Base-by-base conservation (phyloP, 2,329 filamentous ascomycete species). In the Lecanoromycetidae sp. region DNA sequence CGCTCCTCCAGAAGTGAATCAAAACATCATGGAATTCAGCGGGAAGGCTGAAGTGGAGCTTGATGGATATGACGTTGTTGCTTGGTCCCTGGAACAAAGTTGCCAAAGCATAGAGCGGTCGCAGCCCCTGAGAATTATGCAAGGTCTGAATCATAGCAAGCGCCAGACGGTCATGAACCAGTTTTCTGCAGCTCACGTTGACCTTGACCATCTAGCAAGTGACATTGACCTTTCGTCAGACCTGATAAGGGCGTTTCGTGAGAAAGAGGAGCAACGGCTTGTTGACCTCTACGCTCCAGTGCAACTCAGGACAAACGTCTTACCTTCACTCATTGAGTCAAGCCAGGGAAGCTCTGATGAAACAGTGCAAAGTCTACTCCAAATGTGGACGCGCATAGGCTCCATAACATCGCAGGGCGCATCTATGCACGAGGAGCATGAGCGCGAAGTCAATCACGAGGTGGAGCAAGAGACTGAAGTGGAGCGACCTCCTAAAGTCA, bases 401-500 rank as follows among this genome's bases (percentile, higher is more conserved):
- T 13, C 12, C 8, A 13, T 27, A 4, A 19, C 17, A 2, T 35
- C n/a, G 3, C 26, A 29, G n/a, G 29, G 34, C 7, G 48, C 48
- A 4, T 29, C 17, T 9, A 26, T 48, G 25, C 36, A 48, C n/a
- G 48, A 50, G 25, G 48, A 50, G n/a, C 44, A 47, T 12, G 48
- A 50, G 25, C 36, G 48, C 7, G 44, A 50, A 35, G 44, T 50
- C 7, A 44, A 20, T 6, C 48, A 50, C 13, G 48, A 50, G 33
- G 33, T 50, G 1, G 44, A 50, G 32, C 29, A 48, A 38, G 44
- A 50, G 34, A 36, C 29, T 12, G 36, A 48, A 19, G 22, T 42
- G 5, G 12, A 50, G 32, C 35, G 43, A 10, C 48, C 48, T 23
- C 36, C 36, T 6, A 8, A 4, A 9, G 0, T 64, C 66, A 1